Base-by-base conservation (phyloP, 2,329 filamentous ascomycete species). In the Phialophora chinensis region DNA sequence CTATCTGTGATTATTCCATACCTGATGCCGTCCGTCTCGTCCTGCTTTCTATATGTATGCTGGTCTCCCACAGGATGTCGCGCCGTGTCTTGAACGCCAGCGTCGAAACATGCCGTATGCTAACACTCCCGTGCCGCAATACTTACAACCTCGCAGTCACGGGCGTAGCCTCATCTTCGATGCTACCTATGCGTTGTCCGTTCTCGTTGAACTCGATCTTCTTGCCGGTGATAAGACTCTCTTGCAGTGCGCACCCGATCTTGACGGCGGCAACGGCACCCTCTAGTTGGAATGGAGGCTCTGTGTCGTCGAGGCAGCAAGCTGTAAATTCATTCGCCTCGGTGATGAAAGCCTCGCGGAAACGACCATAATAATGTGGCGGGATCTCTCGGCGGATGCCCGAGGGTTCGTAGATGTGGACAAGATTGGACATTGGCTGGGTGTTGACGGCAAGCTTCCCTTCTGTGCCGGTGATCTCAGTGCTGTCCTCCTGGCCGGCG, bases 401-500 rank as follows among this genome's bases (percentile, higher is more conserved):
- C 1, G 73, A 79, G 0, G 81, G 59, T 71, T 87, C 80, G 73
- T 86, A 83, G 54, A 85, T 79, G 66, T 86, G 83, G 27, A 89
- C 83, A 25, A 88, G 78, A 65, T 85, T 85, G 1, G 76, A 77
- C 55, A 79, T 77, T 4, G 88, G 88, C 69, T 88, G 83, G 6
- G 80, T 82, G 72, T 90, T 90, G 67, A 90, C 80, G 0, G 81
- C 78, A 5, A 90, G 73, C 75, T 90, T 90, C 49, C 88, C 87
- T 71, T 84, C 81, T 1, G 88, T 90, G 12, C 88, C 88, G 62
- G 90, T 87, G 68, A 90, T 84, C 77, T 90, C 87, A 0, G 88
- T 89, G 66, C 59, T 67, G 74, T 90, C 88, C 68, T 89, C 85
- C 75, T 90, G 88, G 0, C 88, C 88, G 0, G 86, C 84, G 0